Conservation (phyloP, 2,329 filamentous ascomycete species). For the Cladorrhinum sp. region DNA sequence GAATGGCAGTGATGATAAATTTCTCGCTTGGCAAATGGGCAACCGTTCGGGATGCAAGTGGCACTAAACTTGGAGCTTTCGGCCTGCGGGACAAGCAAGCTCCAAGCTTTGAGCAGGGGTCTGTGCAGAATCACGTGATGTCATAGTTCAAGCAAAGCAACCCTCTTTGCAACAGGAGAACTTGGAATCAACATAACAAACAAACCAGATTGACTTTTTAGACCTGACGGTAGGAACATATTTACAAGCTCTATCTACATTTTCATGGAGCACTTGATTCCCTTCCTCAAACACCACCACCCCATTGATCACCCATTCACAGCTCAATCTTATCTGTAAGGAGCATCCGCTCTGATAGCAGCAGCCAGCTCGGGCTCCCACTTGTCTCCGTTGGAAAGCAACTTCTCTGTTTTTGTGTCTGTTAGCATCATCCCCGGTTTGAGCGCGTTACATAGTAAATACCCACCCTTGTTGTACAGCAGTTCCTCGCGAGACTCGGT, state of each 20-base stretch:
- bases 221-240: not conserved
- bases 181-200: not conserved
- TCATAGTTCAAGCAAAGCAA: not conserved
- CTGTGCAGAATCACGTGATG: constrained; percentile 8
- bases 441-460: not conserved
- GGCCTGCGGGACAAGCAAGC: constrained; percentile 5
- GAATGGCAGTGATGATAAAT: constrained; percentile 14
- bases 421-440: constrained; percentile 27
- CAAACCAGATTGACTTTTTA: not conserved
- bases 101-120: constrained; percentile 1
- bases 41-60: not conserved
- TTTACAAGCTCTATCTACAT: constrained; percentile 6
- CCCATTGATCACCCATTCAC: not conserved
- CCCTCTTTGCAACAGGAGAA: too few relatives aligned
- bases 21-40: constrained; percentile 12
- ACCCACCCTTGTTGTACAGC: constrained; percentile 83
- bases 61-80: constrained; percentile 2
- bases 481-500: constrained; percentile 81
- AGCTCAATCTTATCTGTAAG: constrained; percentile 66
- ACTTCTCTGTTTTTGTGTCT: constrained; percentile 58
- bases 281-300: not conserved
- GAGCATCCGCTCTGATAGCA: constrained; percentile 85
- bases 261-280: not conserved
- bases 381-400: constrained; percentile 85
- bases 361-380: constrained; percentile 98